A percentile compares a stretch with the other conserved stretches of the same genome.
Conservation (phyloP, 345 rosid species). For the Trapa bicornis region DNA sequence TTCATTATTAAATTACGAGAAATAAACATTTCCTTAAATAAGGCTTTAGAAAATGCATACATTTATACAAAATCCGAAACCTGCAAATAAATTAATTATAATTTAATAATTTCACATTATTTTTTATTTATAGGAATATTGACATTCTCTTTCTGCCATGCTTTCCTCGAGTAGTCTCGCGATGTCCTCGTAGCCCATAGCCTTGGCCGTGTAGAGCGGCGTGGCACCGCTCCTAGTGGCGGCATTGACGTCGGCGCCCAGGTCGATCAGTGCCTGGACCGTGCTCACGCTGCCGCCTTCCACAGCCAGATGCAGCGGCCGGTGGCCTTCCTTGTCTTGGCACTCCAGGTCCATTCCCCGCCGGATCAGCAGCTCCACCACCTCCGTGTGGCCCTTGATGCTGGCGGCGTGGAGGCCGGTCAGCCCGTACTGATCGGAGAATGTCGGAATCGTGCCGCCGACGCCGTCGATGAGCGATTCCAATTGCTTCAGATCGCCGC, state of each 20-base stretch:
- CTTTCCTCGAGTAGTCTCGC: conserved; percentile 15
- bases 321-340: conserved; percentile 36
- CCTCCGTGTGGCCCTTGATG: conserved; percentile 30
- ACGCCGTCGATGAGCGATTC: conserved; percentile 17
- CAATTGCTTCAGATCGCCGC: conserved; percentile 20
- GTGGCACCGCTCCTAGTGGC: conserved; percentile 24
- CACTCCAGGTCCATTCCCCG: conserved; percentile 23
- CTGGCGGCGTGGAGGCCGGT: conserved; percentile 41
- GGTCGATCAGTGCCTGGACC: conserved; percentile 27
- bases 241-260: conserved; percentile 30
- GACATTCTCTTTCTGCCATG: conserved; percentile 10
- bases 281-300: conserved; percentile 27
- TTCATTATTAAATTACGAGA: too few relatives aligned
- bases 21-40: too few relatives aligned
- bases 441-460: conserved; percentile 17
- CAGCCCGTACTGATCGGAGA: conserved; percentile 33
- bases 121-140: too few relatives aligned
- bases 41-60: too few relatives aligned
- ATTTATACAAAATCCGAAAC: too few relatives aligned
- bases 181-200: conserved; percentile 22
- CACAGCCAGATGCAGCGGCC: conserved; percentile 43
- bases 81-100: too few relatives aligned
- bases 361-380: conserved; percentile 21
- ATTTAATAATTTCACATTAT: too few relatives aligned
- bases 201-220: conserved; percentile 27